These are phyloP conservation scores for Rhizomucor pusillus DNA, from an alignment of 371 early-diverging fungal genomes.

Conservation along the genomic window DNA sequence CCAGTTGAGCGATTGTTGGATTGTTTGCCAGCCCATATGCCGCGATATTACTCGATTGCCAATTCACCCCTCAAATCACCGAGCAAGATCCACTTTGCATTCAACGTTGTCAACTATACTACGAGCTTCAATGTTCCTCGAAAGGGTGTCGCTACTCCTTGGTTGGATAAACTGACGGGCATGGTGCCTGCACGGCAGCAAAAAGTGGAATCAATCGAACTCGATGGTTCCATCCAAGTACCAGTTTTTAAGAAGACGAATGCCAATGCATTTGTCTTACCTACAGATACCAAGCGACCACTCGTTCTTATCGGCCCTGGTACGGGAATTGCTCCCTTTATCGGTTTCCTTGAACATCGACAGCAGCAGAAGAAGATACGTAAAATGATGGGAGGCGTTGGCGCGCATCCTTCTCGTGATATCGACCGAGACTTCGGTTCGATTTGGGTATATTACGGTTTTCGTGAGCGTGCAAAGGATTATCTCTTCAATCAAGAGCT, in stretches of 20 bases:
- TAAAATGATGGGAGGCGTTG: slow-evolving; percentile 35
- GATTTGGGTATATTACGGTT: slow-evolving; percentile 76
- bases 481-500: slow-evolving; percentile 67
- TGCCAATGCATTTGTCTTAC: slow-evolving; percentile 58
- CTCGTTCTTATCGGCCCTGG: slow-evolving; percentile 83
- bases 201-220: slow-evolving; percentile 9
- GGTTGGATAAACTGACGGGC: slow-evolving; percentile 65
- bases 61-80: slow-evolving; percentile 58
- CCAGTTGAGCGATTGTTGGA: slow-evolving; percentile 71
- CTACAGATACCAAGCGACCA: slow-evolving; percentile 49
- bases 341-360: slow-evolving; percentile 77
- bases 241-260: slow-evolving; percentile 61
- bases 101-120: slow-evolving; percentile 81
- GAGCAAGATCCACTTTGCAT: slow-evolving; percentile 67
- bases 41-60: slow-evolving; percentile 87
- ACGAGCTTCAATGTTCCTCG: slow-evolving; percentile 48
- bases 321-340: slow-evolving; percentile 89
- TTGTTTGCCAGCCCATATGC: slow-evolving; percentile 72
- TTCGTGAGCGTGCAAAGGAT: slow-evolving; percentile 59
- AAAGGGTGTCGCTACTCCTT: slow-evolving; percentile 80
- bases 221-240: slow-evolving; percentile 20
- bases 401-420: slow-evolving; percentile 30
- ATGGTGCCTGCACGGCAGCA: slow-evolving; percentile 26
- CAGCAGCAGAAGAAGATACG: slow-evolving; percentile 43
- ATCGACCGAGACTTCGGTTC: slow-evolving; percentile 34